Conservation (phyloP, 2,329 filamentous ascomycete genomes). For the Ambrosiella beaveri region DNA sequence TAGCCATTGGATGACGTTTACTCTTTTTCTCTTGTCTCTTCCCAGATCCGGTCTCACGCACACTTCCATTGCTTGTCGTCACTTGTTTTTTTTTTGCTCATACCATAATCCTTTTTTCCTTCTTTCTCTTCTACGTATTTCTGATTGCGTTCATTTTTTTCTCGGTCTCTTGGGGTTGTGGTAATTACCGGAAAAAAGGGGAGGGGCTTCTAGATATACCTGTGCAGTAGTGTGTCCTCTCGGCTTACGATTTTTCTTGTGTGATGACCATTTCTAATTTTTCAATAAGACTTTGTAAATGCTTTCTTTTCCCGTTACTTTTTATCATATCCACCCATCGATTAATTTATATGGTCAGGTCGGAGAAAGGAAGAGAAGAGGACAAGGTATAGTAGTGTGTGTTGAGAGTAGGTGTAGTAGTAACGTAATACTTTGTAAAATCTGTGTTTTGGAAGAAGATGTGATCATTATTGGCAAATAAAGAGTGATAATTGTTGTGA, state of each 20-base stretch:
- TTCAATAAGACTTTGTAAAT: slow-evolving; percentile 7
- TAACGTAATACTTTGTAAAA: neutral
- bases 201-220: slow-evolving; percentile 23
- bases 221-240: slow-evolving; percentile 15
- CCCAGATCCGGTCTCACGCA: neutral
- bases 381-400: neutral
- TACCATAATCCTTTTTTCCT: slow-evolving; percentile 13
- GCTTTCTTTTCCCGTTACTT: neutral
- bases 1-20: slow-evolving; percentile 11
- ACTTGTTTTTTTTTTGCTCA: slow-evolving; percentile 13
- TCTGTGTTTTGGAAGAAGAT: no score
- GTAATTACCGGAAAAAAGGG: slow-evolving; percentile 16
- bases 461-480: no score
- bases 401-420: neutral
- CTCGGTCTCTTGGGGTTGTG: slow-evolving; percentile 15
- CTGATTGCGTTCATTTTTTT: slow-evolving; percentile 12
- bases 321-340: neutral
- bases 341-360: neutral
- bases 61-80: slow-evolving; percentile 5
- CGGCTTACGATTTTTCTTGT: slow-evolving; percentile 11
- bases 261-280: slow-evolving; percentile 13
- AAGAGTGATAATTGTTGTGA: no score
- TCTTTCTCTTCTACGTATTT: slow-evolving; percentile 5
- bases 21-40: slow-evolving; percentile 4
- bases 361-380: neutral